Percentiles rank a stretch among this genome's conserved stretches.
These are phyloP conservation scores for Ogataea saltuana DNA, from an alignment of 805 yeast species.

Conservation along the genomic window DNA sequence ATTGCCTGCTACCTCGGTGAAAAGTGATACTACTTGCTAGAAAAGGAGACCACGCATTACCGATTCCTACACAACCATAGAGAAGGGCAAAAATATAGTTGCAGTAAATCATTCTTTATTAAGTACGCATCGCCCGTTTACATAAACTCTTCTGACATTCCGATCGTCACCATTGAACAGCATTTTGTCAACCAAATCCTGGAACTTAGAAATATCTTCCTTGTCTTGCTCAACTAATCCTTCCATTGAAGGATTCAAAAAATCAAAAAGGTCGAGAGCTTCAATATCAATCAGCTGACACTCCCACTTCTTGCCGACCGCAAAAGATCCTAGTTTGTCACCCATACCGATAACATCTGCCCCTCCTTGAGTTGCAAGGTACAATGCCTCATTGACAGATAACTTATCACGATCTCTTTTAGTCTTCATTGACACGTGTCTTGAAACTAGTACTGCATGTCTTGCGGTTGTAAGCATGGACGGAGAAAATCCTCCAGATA, in stretches of 20 bases:
- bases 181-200: slow-evolving; percentile 75
- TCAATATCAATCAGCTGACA: slow-evolving; percentile 70
- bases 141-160: slow-evolving; percentile 76
- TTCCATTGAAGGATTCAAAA: slow-evolving; percentile 49
- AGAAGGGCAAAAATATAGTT: too few relatives aligned
- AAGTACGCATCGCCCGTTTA: slow-evolving; percentile 67
- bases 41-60: too few relatives aligned
- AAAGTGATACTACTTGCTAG: too few relatives aligned
- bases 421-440: slow-evolving; percentile 60
- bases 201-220: slow-evolving; percentile 35
- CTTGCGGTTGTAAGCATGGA: slow-evolving; percentile 62
- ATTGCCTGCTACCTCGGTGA: slow-evolving; percentile 30
- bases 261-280: slow-evolving; percentile 69
- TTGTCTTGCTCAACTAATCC: slow-evolving; percentile 3
- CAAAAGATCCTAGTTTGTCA: slow-evolving; percentile 63
- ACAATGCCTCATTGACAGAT: slow-evolving; percentile 66
- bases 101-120: too few relatives aligned
- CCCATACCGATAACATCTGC: slow-evolving; percentile 67
- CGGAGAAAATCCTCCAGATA: slow-evolving; percentile 69
- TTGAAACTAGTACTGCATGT: slow-evolving; percentile 66
- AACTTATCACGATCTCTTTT: slow-evolving; percentile 47
- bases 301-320: slow-evolving; percentile 75
- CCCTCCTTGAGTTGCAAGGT: slow-evolving; percentile 82
- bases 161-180: slow-evolving; percentile 88
- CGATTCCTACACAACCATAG: too few relatives aligned